Percentiles rank a stretch among this genome's conserved stretches.
Conservation (phyloP, 23 red algal species). For the Chondrus crispus region DNA sequence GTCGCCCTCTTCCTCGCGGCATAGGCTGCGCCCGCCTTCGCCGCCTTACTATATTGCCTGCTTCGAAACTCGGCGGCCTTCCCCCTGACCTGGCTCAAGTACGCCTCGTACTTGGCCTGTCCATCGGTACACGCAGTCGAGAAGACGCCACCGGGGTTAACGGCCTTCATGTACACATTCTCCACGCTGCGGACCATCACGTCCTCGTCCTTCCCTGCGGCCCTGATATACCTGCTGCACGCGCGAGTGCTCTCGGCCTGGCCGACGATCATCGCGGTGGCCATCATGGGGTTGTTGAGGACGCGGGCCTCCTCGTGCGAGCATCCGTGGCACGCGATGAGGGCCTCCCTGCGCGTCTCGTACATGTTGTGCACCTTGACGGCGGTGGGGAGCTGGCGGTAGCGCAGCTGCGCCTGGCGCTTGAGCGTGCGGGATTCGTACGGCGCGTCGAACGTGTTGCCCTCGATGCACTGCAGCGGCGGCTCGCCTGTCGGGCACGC, state of each 20-base stretch:
- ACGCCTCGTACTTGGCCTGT: neutral
- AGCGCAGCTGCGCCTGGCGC: neutral
- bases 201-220: neutral
- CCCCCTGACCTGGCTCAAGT: neutral
- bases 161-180: neutral
- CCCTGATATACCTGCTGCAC: neutral
- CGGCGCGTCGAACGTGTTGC: neutral
- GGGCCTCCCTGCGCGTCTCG: neutral
- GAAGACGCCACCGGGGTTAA: neutral
- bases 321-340: slow-evolving; percentile 6
- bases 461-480: slow-evolving; percentile 29
- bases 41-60: neutral
- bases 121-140: slow-evolving; percentile 6
- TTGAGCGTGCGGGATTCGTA: neutral
- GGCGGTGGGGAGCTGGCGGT: neutral
- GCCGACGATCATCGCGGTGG: neutral
- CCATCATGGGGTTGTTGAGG: neutral
- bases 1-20: neutral
- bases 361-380: neutral
- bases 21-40: neutral
- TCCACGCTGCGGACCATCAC: neutral
- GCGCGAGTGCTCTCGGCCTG: neutral
- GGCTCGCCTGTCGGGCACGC: neutral
- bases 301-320: neutral
- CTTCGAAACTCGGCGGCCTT: neutral